Base-by-base conservation (phyloP, 176 grass and related monocot species). In the Calamus simplicifolius region DNA sequence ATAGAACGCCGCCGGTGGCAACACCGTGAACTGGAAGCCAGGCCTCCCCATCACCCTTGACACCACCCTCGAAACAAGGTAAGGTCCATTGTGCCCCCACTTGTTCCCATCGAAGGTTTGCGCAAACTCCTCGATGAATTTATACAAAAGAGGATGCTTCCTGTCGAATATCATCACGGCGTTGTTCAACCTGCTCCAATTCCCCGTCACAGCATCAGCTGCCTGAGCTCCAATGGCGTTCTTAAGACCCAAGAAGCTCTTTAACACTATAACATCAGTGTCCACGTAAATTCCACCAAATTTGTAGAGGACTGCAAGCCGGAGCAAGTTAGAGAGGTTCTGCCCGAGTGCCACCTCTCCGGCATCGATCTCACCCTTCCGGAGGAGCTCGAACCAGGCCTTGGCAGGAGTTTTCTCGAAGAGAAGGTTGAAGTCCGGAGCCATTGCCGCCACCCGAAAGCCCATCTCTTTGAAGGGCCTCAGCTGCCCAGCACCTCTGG, bases 271-370 rank as follows among this genome's bases (percentile, higher is more conserved):
- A 48, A 97, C 78, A 63, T 97, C 84, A 1, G 84, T 80, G 75
- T 97, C 92, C 23, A 97, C 43, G 74, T 97, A 97, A 27, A 79
- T 60, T 16, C 92, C 92, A 3, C 92, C 87, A 30, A 80, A 91
- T 57, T 69, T 82, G 62, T 85, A 82, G 23, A 97, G 64, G 28
- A 91, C 48, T 15, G 71, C 78, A 30, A 91, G 83, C 29, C 87
- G 84, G 73, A 88, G 68, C 69, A 97, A 74, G 82, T 97, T 97
- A 55, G 92, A 97, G 18, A 97, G 84, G 72, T 97, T 97, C 73
- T 97, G 92, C 18, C 78, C 87, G 52, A 97, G 75, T 10, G 92
- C 63, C 5, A 91, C 69, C 48, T 77, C 85, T 0, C 92, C 92
- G 6, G 69, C 68, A 26, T 75, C 65, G 57, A 97, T 69, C 7